phyloP scores from a whole-genome alignment of 768 basidiomycete genomes.

The Leccinum longicurvipes region DNA sequence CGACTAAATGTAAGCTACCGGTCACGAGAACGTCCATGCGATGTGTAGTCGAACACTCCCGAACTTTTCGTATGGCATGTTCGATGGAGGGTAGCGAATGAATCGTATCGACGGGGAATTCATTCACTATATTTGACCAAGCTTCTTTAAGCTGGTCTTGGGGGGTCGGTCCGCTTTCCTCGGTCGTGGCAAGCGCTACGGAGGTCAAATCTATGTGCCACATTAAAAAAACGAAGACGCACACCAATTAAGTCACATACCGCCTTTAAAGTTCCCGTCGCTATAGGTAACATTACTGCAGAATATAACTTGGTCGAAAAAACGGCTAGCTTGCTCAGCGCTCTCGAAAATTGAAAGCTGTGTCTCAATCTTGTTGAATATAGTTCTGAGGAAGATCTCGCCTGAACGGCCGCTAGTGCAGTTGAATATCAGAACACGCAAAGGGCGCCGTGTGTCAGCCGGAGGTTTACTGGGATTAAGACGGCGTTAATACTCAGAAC shows the following conservation, averaged over 20 bases:
- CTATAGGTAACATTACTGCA: slow-evolving; percentile 95
- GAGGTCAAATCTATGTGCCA: slow-evolving; percentile 67
- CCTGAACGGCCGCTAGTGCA: slow-evolving; percentile 91
- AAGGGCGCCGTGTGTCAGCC: slow-evolving; percentile 24
- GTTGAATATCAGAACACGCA: slow-evolving; percentile 84
- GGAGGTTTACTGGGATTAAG: slow-evolving; percentile 1
- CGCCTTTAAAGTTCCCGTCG: slow-evolving; percentile 87
- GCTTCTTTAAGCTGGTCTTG: slow-evolving; percentile 75
- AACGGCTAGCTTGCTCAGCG: slow-evolving; percentile 37
- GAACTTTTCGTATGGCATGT: slow-evolving; percentile 73
- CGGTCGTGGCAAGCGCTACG: slow-evolving; percentile 57
- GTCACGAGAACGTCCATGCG: slow-evolving; percentile 72
- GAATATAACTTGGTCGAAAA: slow-evolving; percentile 89
- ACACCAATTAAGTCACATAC: slow-evolving; percentile 40
- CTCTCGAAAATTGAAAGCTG: slow-evolving; percentile 43
- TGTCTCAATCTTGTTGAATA: slow-evolving; percentile 49
- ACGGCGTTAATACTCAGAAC: slow-evolving; percentile 1
- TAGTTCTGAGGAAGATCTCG: slow-evolving; percentile 56
- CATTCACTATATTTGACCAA: slow-evolving; percentile 64
- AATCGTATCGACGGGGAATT: slow-evolving; percentile 57
- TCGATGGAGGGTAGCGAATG: slow-evolving; percentile 87
- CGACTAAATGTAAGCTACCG: slow-evolving; percentile 91
- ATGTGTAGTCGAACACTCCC: slow-evolving; percentile 35
- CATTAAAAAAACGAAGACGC: not conserved
- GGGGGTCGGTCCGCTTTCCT: slow-evolving; percentile 62